Base-by-base conservation (phyloP, 768 basidiomycete species). In the Phylloporus sp. region DNA sequence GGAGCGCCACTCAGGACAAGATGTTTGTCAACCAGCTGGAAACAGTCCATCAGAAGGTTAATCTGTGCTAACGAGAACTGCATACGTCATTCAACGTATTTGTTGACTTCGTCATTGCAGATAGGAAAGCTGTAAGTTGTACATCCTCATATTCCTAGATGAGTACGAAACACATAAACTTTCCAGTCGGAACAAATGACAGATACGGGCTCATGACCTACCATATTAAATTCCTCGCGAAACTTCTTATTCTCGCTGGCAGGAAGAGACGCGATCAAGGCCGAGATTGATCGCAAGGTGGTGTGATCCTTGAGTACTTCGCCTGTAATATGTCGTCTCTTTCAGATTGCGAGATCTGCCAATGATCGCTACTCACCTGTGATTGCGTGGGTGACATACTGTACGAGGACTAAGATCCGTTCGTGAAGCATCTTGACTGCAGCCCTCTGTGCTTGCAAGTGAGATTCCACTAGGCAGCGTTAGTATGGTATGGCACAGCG, bases 351-450 rank as follows among this genome's bases (percentile, higher is more conserved):
- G 15, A 12, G 8, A 43, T 29, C 10, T 35, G 49, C 32, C 20
- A 46, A 26, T 0, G 49, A 29, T n/a, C 29, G 40, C 11, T 45
- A 56, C 77, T 35, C 59, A 88, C 93, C 87, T 66, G 83, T 77
- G 43, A 91, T 76, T 16, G 88, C 87, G 22, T 82, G 82, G 4
- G 80, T 70, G 29, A 98, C 83, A 69, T 99, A 98, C 66, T 85
- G 80, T n/a, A 92, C 83, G 9, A 99, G 80, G 6, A 95, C 73
- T 44, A 85, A 57, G 44, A 98, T 90, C 44, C 97, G 84, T 58
- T 97, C 93, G 61, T 94, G 85, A 48, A 99, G 78, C 97, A 98
- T 98, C 66, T 92, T 88, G 48, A 99, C 86, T 11, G 97, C 97
- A 44, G 94, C 91, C 56, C 94, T 79, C 70, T 97, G 95, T 2